Evolutionary conservation across 495 filamentous ascomycete genomes (phyloP).

Genomic region (Penicillium coprophilum): DNA sequence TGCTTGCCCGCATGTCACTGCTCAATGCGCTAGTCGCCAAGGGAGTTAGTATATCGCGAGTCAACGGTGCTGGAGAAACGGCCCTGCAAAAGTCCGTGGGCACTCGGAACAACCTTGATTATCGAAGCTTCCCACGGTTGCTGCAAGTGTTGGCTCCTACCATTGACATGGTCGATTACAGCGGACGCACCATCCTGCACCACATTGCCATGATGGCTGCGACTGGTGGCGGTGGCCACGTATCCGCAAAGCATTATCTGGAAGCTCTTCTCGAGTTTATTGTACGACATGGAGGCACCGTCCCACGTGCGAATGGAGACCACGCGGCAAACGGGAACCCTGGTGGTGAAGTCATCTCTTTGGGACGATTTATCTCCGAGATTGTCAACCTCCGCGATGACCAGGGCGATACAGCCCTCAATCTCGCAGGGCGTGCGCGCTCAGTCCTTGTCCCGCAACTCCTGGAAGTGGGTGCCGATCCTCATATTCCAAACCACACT

Average conservation of each 20-base stretch:
- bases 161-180: constrained; percentile 84
- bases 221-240: constrained; percentile 77
- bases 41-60: constrained; percentile 81
- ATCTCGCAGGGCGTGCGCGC: constrained; percentile 85
- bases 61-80: constrained; percentile 86
- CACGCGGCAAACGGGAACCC: constrained; percentile 32
- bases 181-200: constrained; percentile 88
- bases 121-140: constrained; percentile 76
- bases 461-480: constrained; percentile 88
- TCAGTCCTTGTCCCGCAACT: constrained; percentile 93
- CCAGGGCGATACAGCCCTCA: constrained; percentile 90
- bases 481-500: constrained; percentile 81
- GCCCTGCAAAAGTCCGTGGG: constrained; percentile 84
- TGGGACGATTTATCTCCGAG: constrained; percentile 90
- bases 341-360: constrained; percentile 63
- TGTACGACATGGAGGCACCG: constrained; percentile 72
- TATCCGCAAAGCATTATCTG: constrained; percentile 87
- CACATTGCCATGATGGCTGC: constrained; percentile 95
- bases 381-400: constrained; percentile 93
- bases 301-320: constrained; percentile 39
- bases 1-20: constrained; percentile 79
- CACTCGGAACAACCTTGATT: constrained; percentile 88
- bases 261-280: constrained; percentile 92
- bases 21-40: constrained; percentile 74
- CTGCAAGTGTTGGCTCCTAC: constrained; percentile 86